These are phyloP conservation scores for Cladosporium sphaerospermum DNA, from an alignment of 2,329 filamentous ascomycete genomes.

Conservation along the genomic window DNA sequence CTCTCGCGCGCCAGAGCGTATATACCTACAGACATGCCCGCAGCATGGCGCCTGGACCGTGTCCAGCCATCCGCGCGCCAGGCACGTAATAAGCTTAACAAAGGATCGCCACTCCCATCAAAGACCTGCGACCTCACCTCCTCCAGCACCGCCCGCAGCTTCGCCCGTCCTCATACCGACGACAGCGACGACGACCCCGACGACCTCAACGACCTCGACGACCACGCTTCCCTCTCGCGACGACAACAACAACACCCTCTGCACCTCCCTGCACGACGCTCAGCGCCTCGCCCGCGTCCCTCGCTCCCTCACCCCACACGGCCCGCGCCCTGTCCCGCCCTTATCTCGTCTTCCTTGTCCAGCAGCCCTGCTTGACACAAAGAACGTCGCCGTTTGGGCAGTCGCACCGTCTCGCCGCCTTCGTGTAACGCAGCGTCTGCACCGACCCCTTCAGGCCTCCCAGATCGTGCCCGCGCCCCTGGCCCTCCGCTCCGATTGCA, in stretches of 20 bases:
- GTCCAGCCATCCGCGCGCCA: conserved; percentile 42
- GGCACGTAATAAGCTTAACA: conserved; percentile 43
- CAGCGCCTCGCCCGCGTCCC: neutral
- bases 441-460: conserved; percentile 40
- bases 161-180: neutral
- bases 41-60: conserved; percentile 29
- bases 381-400: conserved; percentile 20
- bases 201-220: neutral
- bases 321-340: neutral
- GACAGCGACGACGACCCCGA: neutral
- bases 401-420: conserved; percentile 26
- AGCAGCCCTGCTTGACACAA: conserved; percentile 28
- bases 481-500: conserved; percentile 29
- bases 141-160: conserved; percentile 7
- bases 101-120: conserved; percentile 43
- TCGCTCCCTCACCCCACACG: conserved; percentile 1
- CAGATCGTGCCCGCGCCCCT: conserved; percentile 32
- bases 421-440: conserved; percentile 41
- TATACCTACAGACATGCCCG: conserved; percentile 21
- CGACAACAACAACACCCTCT: neutral
- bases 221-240: neutral
- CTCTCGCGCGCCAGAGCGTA: neutral
- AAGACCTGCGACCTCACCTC: conserved; percentile 24
- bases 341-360: conserved; percentile 7
- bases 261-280: too few relatives aligned